Evolutionary conservation across 176 grass and related monocot species (phyloP).

Genomic region (Musa troglodytarum): DNA sequence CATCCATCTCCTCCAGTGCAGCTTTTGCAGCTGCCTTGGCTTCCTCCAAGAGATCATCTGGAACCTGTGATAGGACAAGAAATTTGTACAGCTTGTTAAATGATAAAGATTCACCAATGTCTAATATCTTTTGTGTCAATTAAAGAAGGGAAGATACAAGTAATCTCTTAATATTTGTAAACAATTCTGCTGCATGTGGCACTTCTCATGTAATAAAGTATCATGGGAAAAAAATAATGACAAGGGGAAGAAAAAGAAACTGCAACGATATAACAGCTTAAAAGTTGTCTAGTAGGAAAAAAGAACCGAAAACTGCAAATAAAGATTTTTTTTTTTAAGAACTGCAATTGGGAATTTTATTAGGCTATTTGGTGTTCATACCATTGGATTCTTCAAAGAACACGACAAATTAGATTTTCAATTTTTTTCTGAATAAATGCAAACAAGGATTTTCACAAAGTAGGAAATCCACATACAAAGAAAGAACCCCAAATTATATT

Average conservation of each 20-base stretch:
- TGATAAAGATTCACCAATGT: not conserved
- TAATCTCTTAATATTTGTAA: too few species aligned
- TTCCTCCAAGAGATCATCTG: constrained; percentile 49
- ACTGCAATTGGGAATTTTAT: not conserved
- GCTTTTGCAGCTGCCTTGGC: constrained; percentile 54
- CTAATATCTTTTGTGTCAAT: not conserved
- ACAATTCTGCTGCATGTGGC: too few species aligned
- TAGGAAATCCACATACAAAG: not conserved
- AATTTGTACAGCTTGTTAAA: not conserved
- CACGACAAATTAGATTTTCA: too few species aligned
- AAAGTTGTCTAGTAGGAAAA: too few species aligned
- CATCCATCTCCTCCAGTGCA: constrained; percentile 77
- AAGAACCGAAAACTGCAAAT: too few species aligned
- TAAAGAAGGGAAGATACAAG: not conserved
- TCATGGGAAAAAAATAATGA: not conserved
- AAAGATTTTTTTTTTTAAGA: too few species aligned
- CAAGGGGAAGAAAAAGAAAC: not conserved
- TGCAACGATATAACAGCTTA: not conserved
- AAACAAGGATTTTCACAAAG: not conserved
- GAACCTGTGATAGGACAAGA: constrained; percentile 34
- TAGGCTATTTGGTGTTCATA: not conserved
- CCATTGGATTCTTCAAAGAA: too few species aligned
- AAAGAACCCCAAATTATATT: too few species aligned
- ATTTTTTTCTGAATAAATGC: too few species aligned
- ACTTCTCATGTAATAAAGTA: not conserved